Evolutionary conservation across 768 basidiomycete species (phyloP), one percentile per base, ranked within the genome.

Genomic region (Serendipita sp.): DNA sequence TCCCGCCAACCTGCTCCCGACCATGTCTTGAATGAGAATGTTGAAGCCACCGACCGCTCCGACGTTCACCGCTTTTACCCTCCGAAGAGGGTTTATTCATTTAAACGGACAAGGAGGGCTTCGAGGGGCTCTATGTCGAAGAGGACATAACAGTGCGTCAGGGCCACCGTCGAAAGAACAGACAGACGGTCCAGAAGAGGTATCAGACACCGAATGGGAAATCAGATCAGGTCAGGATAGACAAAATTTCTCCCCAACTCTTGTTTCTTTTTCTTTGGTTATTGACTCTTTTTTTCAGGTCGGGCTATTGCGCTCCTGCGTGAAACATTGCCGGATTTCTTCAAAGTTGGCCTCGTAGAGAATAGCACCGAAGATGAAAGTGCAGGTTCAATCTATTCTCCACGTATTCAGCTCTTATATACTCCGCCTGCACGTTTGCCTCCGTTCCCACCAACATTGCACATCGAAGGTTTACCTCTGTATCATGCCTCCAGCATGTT

Each of bases 151-250:
- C 48, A 18, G 8, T 31, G n/a, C 44, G 18, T 18, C 44, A 45
- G 44, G 18, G 18, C 44, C 44, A 18, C 44, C 18, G 18, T 45
- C 44, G 44, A 45, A 45, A 50, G 66, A 33, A 44, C 44, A 23
- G 23, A 23, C 33, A 13, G 33, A 63, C 46, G 64, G 65, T 5
- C 70, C 68, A 3, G 70, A 76, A 66, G 69, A 69, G 44, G 55
- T 88, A 5, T 80, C 85, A 0, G 88, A 90, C 71, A 75, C 77
- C 4, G 88, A 90, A 68, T 90, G 87, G 87, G 82, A 87, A 69
- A 78, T 88, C 60, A 82, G 86, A 29, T 87, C 86, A 69, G 87
- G 88, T 85, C 65, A 43, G 73, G 72, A 72, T 74, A 73, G 66
- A 72, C 71, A 72, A 69, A 70, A 63, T 37, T 58, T 62, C 68